A percentile compares a stretch with the other conserved stretches of the same genome.
Evolutionary conservation across 2,329 filamentous ascomycete species (phyloP).

Genomic region (Venturia effusa): DNA sequence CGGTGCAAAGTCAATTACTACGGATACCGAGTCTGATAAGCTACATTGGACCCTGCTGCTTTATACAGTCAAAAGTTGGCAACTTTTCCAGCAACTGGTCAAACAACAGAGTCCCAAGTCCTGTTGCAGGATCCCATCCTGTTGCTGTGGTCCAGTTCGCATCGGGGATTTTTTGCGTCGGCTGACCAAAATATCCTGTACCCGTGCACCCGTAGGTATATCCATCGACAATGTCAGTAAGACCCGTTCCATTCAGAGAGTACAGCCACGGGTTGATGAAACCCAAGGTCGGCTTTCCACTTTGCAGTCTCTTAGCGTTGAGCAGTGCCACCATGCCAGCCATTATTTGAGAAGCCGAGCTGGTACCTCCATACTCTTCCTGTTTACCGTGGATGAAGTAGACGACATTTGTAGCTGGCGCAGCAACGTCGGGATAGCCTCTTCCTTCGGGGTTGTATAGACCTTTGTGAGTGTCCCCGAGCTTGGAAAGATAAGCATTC

Average conservation of each 20-base stretch:
- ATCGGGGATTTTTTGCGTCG: not conserved
- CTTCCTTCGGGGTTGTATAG: constrained; percentile 12
- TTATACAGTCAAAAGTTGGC: not conserved
- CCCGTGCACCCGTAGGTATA: constrained; percentile 22
- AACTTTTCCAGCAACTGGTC: constrained; percentile 22
- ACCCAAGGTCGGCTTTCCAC: constrained; percentile 35
- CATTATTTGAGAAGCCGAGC: constrained; percentile 34
- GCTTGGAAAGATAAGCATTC: constrained; percentile 5
- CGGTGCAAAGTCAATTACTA: not conserved
- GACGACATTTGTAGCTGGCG: constrained; percentile 1
- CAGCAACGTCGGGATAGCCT: constrained; percentile 12
- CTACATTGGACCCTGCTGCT: not conserved
- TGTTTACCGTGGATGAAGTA: not conserved
- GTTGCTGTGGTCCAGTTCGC: constrained; percentile 28
- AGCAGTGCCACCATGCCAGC: constrained; percentile 44
- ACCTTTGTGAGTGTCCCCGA: constrained; percentile 1
- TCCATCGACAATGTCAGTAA: constrained; percentile 22
- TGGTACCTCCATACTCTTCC: constrained; percentile 1
- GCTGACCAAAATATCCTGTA: not conserved
- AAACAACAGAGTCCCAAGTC: constrained; percentile 36
- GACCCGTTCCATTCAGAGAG: constrained; percentile 13
- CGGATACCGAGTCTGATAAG: not conserved
- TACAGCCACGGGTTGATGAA: constrained; percentile 49
- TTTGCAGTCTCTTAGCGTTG: constrained; percentile 44
- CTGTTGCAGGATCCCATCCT: constrained; percentile 27